phyloP scores from a whole-genome alignment of 805 yeast species.

The Millerago galiae region DNA sequence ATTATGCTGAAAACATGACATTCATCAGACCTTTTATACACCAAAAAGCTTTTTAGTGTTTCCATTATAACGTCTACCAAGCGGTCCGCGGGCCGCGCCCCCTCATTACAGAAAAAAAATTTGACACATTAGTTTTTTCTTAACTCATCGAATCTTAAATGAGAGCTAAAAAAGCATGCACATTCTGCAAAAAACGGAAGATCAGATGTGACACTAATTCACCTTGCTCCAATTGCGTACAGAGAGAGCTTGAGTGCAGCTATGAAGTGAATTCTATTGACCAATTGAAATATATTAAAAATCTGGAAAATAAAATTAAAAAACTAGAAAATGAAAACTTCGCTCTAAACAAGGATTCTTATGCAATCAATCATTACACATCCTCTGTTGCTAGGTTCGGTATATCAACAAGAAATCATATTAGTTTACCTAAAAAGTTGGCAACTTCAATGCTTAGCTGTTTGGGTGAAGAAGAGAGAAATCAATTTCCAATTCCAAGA shows the following conservation, averaged over 20 bases:
- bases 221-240: neutral
- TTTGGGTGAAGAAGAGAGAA: slow-evolving; percentile 28
- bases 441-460: slow-evolving; percentile 29
- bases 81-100: too few relatives aligned
- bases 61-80: too few relatives aligned
- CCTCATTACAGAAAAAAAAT: too few relatives aligned
- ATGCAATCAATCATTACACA: slow-evolving; percentile 12
- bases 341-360: slow-evolving; percentile 15
- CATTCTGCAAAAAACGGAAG: neutral
- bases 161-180: neutral
- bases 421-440: slow-evolving; percentile 33
- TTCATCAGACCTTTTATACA: too few relatives aligned
- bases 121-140: neutral
- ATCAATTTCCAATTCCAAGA: slow-evolving; percentile 39
- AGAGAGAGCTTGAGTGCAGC: neutral
- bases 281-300: slow-evolving; percentile 22
- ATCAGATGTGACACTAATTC: neutral
- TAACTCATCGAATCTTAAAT: neutral
- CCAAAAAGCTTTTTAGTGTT: too few relatives aligned
- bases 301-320: slow-evolving; percentile 34
- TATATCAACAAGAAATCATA: slow-evolving; percentile 39
- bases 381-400: slow-evolving; percentile 38
- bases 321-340: slow-evolving; percentile 28
- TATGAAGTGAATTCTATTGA: neutral
- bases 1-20: too few relatives aligned